Evolutionary conservation across 2,329 filamentous ascomycete species (phyloP), one percentile per base, ranked within the genome.

Genomic region (Calonectria pseudoturangicola): DNA sequence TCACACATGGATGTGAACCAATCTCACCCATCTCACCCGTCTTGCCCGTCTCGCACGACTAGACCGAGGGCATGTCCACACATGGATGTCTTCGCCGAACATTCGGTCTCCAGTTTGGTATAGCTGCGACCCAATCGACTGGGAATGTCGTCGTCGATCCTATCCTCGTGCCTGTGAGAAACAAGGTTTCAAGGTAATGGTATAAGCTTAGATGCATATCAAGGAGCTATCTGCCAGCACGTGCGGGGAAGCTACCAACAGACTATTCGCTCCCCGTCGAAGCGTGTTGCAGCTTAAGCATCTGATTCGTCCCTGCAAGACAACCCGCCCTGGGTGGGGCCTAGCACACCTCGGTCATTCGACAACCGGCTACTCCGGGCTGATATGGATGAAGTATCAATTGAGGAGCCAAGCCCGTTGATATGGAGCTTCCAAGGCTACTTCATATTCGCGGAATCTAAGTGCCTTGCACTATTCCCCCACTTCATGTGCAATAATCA

Each of bases 291-390:
- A 69, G 67, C 15, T 51, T 50, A 50, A 56, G 56, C 51, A 54
- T 74, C n/a, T 79, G 77, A 79, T 79, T 79, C 79, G 78, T 66
- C 62, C 43, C 66, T 68, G 39, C 43, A 25, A 68, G 33, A 50
- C 48, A 39, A 39, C 30, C 9, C 71, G 72, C 56, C 68, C 71
- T 63, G 41, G 47, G 50, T 33, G 21, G 43, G 75, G 56, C 75
- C 76, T 66, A 63, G 75, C 41, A 56, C 36, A 25, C 41, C 56
- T 70, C 54, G 50, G 33, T 45, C 41, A 43, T 27, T 65, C 21
- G 33, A 50, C 41, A 39, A 28, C 58, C 50, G 60, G 65, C 48
- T 45, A 33, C 50, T 41, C 51, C 50, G 43, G 41, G 45, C 60
- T 63, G 50, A 51, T 72, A 45, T 47, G 58, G 12, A 45, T 33